Percentiles rank a stretch among this genome's conserved stretches.
Conservation (phyloP, 2,329 filamentous ascomycete genomes). For the Fusarium sp. region DNA sequence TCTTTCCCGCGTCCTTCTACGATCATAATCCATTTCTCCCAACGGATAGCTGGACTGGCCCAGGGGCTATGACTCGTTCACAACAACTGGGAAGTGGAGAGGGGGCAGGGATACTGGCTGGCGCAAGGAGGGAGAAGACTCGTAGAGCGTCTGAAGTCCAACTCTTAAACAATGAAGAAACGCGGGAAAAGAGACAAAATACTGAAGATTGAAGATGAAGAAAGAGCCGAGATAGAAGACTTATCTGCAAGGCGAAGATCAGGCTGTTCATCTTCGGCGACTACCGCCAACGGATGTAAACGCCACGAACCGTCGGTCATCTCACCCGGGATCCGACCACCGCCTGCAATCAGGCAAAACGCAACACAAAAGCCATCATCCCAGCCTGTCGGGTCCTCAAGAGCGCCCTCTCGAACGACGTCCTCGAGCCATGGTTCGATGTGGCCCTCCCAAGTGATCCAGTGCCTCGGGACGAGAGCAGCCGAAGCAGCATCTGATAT, state of each 20-base stretch:
- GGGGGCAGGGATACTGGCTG: not conserved
- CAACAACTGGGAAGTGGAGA: not conserved
- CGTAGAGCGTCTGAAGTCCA: not conserved
- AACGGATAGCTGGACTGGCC: not conserved
- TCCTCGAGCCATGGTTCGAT: not conserved
- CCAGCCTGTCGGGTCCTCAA: constrained; percentile 18
- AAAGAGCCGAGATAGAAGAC: not conserved
- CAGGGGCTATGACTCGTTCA: not conserved
- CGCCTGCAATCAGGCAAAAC: constrained; percentile 1
- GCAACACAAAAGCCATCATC: not conserved
- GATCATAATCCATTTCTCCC: not conserved
- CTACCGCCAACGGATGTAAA: not conserved
- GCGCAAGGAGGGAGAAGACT: not conserved
- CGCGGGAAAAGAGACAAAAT: not conserved
- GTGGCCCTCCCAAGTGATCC: constrained; percentile 4
- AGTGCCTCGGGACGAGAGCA: constrained; percentile 25
- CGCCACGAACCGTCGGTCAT: constrained; percentile 19
- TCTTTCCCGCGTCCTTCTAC: not conserved
- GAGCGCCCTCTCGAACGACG: not conserved
- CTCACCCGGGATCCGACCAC: constrained; percentile 15
- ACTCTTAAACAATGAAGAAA: not conserved
- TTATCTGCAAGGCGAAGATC: not conserved
- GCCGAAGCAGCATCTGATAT: constrained; percentile 6
- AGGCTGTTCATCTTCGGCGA: not conserved
- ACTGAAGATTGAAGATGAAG: not conserved